Base-by-base conservation (phyloP, 2,329 filamentous ascomycete genomes). In the Xylaria sp. region DNA sequence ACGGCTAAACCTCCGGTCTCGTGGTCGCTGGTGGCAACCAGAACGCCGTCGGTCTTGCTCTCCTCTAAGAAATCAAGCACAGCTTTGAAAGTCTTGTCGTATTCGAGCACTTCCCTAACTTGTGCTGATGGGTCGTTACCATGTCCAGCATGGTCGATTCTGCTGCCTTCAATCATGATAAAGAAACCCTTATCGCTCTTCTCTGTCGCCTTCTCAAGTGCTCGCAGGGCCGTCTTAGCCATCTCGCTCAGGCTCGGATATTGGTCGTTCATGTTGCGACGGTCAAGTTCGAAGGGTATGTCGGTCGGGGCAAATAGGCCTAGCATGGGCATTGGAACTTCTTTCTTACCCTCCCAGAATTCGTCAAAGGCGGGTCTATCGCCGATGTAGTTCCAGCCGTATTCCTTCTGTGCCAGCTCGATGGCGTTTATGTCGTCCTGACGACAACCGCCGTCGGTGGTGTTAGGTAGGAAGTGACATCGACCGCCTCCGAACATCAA, bases 161-260 rank as follows among this genome's bases (percentile, higher is more conserved):
- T 88, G 75, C 93, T 97, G 4, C 94, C 96, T 81, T 99, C 96
- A 69, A 99, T 97, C 95, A 99, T 97, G 74, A 99, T 85, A 82
- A 99, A 99, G 85, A 98, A 99, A 4, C 96, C 96, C 80, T 97
- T 90, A 49, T 98, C 93, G 70, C 88, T 93, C 77, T 94, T 85
- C 76, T 88, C 85, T 0, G 96, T 97, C 0, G 94, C 96, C 67
- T 90, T 89, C 70, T 92, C 91, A 28, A 99, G 87, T 1, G 93
- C 90, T 15, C 86, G 88, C 70, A 99, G 84, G 0, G 96, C 95
- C 17, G 93, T 93, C 73, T 87, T 86, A 9, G 95, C 89, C 94
- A 97, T 98, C 81, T 97, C 94, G 77, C 92, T 92, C 48, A 99
- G 84, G 17, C 93, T 95, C 3, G 96, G 96, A 77, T 97, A 98